A percentile compares a stretch with the other conserved stretches of the same genome.
These are phyloP conservation scores for Moricandia arvensis DNA, from an alignment of 345 rosid species.

Conservation along the genomic window DNA sequence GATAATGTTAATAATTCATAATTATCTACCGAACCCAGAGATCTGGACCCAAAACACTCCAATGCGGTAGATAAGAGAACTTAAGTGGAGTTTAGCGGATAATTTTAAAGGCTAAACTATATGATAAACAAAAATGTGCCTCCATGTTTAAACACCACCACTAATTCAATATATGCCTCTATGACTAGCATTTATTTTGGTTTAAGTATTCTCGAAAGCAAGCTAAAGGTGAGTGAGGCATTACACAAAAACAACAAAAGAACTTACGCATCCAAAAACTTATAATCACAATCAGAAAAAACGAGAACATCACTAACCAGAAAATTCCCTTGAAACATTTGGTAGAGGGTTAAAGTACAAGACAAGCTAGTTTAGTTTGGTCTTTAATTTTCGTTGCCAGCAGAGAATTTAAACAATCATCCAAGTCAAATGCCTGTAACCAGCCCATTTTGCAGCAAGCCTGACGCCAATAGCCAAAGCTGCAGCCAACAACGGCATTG, in stretches of 20 bases:
- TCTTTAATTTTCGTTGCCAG: slow-evolving; percentile 5
- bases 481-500: slow-evolving; percentile 60
- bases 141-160: no score
- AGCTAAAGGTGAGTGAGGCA: slow-evolving; percentile 42
- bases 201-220: slow-evolving; percentile 28
- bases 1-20: background rate
- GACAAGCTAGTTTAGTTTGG: slow-evolving; percentile 16
- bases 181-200: slow-evolving; percentile 37
- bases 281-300: background rate
- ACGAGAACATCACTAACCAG: background rate
- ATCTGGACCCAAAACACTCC: background rate
- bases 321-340: background rate
- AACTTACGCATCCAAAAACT: background rate
- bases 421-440: slow-evolving; percentile 90
- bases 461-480: slow-evolving; percentile 81
- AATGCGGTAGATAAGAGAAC: background rate
- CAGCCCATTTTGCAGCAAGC: slow-evolving; percentile 89
- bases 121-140: slow-evolving; percentile 4
- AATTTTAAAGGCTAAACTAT: slow-evolving; percentile 36
- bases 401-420: slow-evolving; percentile 56
- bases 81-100: slow-evolving; percentile 32
- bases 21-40: background rate
- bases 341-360: background rate
- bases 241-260: background rate
- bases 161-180: slow-evolving; percentile 28